phyloP scores from a whole-genome alignment of 345 rosid genomes.

The Syzygium grande region DNA sequence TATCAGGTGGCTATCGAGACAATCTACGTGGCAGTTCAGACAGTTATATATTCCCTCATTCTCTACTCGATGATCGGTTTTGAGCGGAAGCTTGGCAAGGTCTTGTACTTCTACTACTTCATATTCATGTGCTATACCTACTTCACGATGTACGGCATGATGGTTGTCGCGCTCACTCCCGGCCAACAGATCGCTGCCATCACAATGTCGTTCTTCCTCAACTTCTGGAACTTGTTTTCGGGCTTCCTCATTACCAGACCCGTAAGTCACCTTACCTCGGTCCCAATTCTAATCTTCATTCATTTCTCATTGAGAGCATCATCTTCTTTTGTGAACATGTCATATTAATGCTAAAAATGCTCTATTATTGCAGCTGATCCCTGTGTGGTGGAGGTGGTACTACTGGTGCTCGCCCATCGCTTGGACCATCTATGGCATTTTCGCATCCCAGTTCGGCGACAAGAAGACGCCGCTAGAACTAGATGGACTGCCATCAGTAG shows the following conservation, averaged over 20 bases:
- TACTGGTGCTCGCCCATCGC: constrained; percentile 15
- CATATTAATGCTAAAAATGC: neutral
- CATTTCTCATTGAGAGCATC: neutral
- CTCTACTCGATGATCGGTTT: constrained; percentile 19
- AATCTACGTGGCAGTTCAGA: constrained; percentile 16
- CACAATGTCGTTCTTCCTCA: constrained; percentile 15
- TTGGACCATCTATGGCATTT: constrained; percentile 13
- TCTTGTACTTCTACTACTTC: constrained; percentile 24
- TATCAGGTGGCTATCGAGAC: constrained; percentile 23
- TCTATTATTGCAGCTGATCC: constrained; percentile 8
- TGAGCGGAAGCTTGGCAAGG: constrained; percentile 7
- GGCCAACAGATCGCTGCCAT: constrained; percentile 24
- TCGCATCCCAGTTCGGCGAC: constrained; percentile 9
- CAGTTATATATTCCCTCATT: constrained; percentile 8
- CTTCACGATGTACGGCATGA: constrained; percentile 29
- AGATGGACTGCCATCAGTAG: neutral
- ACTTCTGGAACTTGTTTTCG: constrained; percentile 25
- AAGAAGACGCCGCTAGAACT: neutral
- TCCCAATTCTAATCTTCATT: neutral
- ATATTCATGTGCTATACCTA: constrained; percentile 21
- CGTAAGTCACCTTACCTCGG: constrained; percentile 1
- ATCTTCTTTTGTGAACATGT: neutral
- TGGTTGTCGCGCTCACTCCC: constrained; percentile 21
- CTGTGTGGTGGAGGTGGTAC: constrained; percentile 25
- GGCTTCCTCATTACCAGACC: constrained; percentile 22